A percentile compares a stretch with the other conserved stretches of the same genome.
These are phyloP conservation scores for Globisporangium uncinulatum DNA, from an alignment of 352 stramenopile species.

Conservation along the genomic window DNA sequence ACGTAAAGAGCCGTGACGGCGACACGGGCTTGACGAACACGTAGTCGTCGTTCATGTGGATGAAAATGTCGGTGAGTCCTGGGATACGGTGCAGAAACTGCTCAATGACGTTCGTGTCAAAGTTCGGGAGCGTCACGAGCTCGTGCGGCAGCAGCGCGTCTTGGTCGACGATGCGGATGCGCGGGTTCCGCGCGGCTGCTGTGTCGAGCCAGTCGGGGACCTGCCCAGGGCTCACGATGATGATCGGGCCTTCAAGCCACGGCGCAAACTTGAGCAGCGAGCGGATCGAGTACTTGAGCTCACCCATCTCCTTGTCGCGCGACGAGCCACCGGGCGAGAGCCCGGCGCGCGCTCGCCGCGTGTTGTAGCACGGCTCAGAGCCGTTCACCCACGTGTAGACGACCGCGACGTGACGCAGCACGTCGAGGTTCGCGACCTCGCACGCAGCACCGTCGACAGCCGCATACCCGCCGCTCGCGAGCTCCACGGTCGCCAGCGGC, in stretches of 20 bases:
- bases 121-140: constrained; percentile 54
- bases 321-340: constrained; percentile 57
- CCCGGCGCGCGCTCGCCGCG: constrained; percentile 38
- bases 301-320: constrained; percentile 78
- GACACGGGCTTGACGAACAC: constrained; percentile 79
- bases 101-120: constrained; percentile 84
- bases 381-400: constrained; percentile 88
- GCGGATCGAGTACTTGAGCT: constrained; percentile 83
- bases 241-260: constrained; percentile 77
- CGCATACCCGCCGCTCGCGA: constrained; percentile 34
- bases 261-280: constrained; percentile 75
- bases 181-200: constrained; percentile 35
- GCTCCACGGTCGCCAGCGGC: constrained; percentile 38
- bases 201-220: constrained; percentile 77
- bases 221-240: constrained; percentile 78
- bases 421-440: constrained; percentile 64
- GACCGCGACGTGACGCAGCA: constrained; percentile 55
- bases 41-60: constrained; percentile 90
- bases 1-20: constrained; percentile 84
- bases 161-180: constrained; percentile 70
- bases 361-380: constrained; percentile 75
- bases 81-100: constrained; percentile 86
- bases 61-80: constrained; percentile 82
- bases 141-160: constrained; percentile 66
- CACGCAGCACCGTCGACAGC: constrained; percentile 34